Base-by-base conservation (phyloP, 1,139 yeast species). In the Suhomyces wounanorum region DNA sequence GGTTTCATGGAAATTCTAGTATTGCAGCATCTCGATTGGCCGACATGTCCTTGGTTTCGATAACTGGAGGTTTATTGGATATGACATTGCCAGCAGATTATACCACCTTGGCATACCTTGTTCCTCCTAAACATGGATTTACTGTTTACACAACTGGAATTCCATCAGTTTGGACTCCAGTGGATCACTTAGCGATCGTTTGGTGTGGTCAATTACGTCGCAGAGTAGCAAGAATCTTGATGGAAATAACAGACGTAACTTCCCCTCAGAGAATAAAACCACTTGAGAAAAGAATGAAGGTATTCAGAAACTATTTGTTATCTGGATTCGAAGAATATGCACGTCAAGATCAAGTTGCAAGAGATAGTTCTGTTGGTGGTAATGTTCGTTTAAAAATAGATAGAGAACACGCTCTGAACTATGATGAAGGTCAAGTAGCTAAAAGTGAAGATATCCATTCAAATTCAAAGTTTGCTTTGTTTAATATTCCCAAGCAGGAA, bases 201-300 rank as follows among this genome's bases (percentile, higher is more conserved):
- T 95, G 99, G 99, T 95, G 99, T 69, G 88, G 85, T 53, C 98
- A 94, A 65, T 70, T 91, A 39, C 78, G 99, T 49, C 75, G 78
- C 40, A 81, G 78, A 8, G 58, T 94, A 2, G 87, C 89, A 11
- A 73, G 75, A 43, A 70, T 84, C 0, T 63, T 95, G 30, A 69
- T 89, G 43, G 86, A 82, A 40, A 75, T 87, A 16, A 79, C 82
- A 2, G 87, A 89, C 60, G 64, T 66, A 28, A 55, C 59, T 0
- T 59, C 72, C 0, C 72, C 83, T 0, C 50, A 60, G 6, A 79
- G 79, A 57, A 84, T 91, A 0, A 72, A 70, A 45, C 61, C 80
- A 0, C 69, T 89, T 43, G 58, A 65, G 0, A 67, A 74, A 36
- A 75, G 97, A 63, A 84, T 91, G 87, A 55, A 66, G 1, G 65